Conservation (phyloP, 228 moss, liverwort and hornwort species). For the Sphagnum magellanicum region DNA sequence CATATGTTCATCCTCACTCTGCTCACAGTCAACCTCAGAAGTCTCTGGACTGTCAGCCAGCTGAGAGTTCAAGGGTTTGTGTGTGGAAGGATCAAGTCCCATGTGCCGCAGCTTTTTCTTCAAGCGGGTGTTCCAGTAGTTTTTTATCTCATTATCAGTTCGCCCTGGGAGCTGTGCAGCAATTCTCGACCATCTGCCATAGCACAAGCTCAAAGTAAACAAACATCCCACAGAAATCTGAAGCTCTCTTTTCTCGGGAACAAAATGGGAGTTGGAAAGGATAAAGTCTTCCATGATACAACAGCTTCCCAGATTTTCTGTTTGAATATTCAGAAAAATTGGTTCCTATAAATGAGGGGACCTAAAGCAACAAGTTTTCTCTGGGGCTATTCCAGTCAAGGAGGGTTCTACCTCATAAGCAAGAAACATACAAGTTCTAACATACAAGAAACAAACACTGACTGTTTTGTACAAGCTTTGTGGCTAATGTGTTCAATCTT, state of each 20-base stretch:
- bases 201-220: not conserved
- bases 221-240: not conserved
- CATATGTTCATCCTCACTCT: not conserved
- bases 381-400: too few relatives aligned
- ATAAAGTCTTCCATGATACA: not conserved
- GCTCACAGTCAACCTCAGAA: not conserved
- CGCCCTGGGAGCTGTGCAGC: constrained; percentile 42
- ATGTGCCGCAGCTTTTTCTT: constrained; percentile 42
- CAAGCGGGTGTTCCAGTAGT: constrained; percentile 52
- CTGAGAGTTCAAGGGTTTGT: constrained; percentile 18
- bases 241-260: not conserved
- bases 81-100: constrained; percentile 36
- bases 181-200: constrained; percentile 39
- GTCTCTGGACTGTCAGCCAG: too few relatives aligned
- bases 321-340: not conserved
- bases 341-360: too few relatives aligned
- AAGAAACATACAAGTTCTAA: too few relatives aligned
- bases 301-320: not conserved
- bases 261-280: too few relatives aligned
- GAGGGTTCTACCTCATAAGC: too few relatives aligned
- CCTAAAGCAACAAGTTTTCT: too few relatives aligned
- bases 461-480: too few relatives aligned
- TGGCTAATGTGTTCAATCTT: too few relatives aligned
- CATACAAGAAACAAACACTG: too few relatives aligned
- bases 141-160: constrained; percentile 58